Conservation (phyloP, 768 basidiomycete genomes). For the Candolleomyces efflorescens region DNA sequence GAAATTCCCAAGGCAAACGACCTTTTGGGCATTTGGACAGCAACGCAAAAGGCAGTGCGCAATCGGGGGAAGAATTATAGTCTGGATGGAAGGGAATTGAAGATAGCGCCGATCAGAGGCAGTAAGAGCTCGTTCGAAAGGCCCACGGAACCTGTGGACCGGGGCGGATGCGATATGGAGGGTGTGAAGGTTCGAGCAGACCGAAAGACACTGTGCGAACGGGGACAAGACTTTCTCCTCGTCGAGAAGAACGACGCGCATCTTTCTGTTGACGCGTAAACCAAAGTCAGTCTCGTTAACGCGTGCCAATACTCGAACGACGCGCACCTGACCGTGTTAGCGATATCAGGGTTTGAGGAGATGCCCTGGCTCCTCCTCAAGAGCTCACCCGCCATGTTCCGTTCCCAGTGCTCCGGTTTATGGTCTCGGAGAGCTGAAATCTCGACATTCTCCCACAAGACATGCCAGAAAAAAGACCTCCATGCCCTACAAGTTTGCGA, state of each 20-base stretch:
- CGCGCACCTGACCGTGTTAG: neutral
- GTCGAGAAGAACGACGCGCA: neutral
- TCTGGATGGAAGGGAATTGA: conserved; percentile 18
- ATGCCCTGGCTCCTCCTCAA: neutral
- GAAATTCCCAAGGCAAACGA: conserved; percentile 9
- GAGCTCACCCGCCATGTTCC: neutral
- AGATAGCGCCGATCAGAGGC: neutral
- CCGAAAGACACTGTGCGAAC: neutral
- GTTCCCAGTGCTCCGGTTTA: neutral
- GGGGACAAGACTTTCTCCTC: neutral
- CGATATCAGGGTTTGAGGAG: neutral
- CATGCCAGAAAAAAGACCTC: neutral
- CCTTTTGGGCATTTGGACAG: conserved; percentile 21
- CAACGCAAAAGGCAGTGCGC: conserved; percentile 24
- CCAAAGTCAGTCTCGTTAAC: neutral
- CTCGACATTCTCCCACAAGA: neutral
- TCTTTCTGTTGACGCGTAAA: neutral
- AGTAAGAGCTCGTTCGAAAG: neutral
- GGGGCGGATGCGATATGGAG: neutral
- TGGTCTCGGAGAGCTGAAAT: neutral
- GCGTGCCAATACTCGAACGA: neutral
- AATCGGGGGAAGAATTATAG: conserved; percentile 20
- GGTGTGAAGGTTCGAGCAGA: neutral
- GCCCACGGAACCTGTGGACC: neutral
- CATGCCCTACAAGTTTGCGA: neutral